phyloP scores from a whole-genome alignment of 768 basidiomycete genomes.

The Asterophora parasitica region DNA sequence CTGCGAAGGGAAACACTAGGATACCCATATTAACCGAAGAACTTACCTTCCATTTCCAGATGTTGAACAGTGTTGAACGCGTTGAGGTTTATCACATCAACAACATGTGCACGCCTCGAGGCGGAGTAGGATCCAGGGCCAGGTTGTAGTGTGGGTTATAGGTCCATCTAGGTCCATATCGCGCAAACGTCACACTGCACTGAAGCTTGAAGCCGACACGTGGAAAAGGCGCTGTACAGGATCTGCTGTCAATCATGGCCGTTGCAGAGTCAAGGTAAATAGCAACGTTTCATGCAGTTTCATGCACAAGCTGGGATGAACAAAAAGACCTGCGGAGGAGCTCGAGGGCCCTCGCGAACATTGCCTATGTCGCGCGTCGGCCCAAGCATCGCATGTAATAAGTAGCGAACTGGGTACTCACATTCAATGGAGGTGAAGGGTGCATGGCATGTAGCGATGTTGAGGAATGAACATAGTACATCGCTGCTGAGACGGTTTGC shows the following conservation, averaged over 20 bases:
- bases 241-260: background rate
- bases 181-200: constrained; percentile 3
- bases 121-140: background rate
- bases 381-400: background rate
- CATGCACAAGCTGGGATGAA: no score
- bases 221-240: background rate
- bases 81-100: constrained; percentile 9
- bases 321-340: no score
- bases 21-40: constrained; percentile 1
- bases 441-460: no score
- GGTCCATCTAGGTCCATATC: constrained; percentile 12
- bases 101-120: constrained; percentile 13
- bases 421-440: no score
- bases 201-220: constrained; percentile 1
- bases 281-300: background rate
- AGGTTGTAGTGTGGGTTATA: no score
- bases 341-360: background rate
- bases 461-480: no score
- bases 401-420: background rate
- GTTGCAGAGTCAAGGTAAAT: background rate
- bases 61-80: no score
- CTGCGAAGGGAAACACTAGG: background rate
- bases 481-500: no score
- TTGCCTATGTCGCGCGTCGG: background rate
- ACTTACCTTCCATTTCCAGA: no score